Evolutionary conservation across 441 rosid species (phyloP).

Genomic region (Breynia disticha): DNA sequence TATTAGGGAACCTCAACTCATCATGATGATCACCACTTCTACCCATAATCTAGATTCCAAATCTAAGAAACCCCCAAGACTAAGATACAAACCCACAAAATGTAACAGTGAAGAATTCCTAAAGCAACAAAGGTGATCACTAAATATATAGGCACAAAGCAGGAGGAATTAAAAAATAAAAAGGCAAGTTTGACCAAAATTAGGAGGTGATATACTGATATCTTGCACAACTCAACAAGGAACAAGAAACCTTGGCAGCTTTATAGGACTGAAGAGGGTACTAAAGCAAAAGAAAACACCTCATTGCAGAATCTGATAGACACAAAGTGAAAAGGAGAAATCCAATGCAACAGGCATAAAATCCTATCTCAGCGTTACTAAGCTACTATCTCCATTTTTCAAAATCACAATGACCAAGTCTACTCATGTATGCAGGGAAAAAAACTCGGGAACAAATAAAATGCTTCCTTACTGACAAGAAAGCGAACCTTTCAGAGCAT

Average conservation of each 20-base stretch:
- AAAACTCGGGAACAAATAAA: slow-evolving; percentile 35
- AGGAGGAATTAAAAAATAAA: slow-evolving; percentile 19
- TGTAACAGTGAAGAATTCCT: slow-evolving; percentile 14
- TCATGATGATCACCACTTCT: slow-evolving; percentile 29
- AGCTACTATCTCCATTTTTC: slow-evolving; percentile 27
- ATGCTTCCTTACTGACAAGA: slow-evolving; percentile 50
- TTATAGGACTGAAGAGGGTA: slow-evolving; percentile 38
- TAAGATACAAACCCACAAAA: slow-evolving; percentile 15
- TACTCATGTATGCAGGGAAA: slow-evolving; percentile 28
- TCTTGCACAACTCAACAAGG: slow-evolving; percentile 58
- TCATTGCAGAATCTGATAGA: slow-evolving; percentile 41
- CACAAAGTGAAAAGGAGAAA: slow-evolving; percentile 35
- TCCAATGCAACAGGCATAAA: slow-evolving; percentile 55
- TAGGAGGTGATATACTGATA: slow-evolving; percentile 51
- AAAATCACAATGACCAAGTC: slow-evolving; percentile 30
- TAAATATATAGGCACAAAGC: neutral
- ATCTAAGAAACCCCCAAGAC: slow-evolving; percentile 21
- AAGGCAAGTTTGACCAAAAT: slow-evolving; percentile 42
- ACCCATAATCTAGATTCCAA: slow-evolving; percentile 44
- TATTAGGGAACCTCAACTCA: slow-evolving; percentile 43
- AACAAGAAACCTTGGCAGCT: slow-evolving; percentile 46
- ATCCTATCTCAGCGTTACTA: slow-evolving; percentile 45
- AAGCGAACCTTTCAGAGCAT: slow-evolving; percentile 90
- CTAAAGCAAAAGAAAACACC: slow-evolving; percentile 38
- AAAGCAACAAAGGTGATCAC: slow-evolving; percentile 8